These are phyloP conservation scores for Ophiognomonia clavigignenti-juglandacearum DNA, from an alignment of 2,329 filamentous ascomycete genomes.

Conservation along the genomic window DNA sequence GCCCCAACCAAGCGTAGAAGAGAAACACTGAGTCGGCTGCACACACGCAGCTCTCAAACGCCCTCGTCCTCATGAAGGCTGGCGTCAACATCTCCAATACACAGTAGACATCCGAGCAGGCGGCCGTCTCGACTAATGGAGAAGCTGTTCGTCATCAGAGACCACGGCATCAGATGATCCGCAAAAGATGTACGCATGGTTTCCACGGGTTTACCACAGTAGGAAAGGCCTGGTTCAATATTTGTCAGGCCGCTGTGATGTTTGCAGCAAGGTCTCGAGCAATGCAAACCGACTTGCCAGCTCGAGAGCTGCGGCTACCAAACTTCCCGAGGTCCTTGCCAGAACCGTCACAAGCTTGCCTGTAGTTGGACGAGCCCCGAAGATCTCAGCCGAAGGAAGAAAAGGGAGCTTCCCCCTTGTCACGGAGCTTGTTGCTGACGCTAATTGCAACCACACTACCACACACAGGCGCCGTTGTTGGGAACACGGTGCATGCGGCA, in stretches of 20 bases:
- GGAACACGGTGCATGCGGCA: background rate
- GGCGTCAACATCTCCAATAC: background rate
- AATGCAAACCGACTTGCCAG: too few relatives aligned
- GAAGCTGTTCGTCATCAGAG: too few relatives aligned
- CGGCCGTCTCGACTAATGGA: background rate
- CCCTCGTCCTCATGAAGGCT: constrained; percentile 8
- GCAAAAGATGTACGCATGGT: too few relatives aligned
- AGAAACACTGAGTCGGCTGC: constrained; percentile 6
- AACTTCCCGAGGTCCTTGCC: too few relatives aligned
- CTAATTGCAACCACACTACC: constrained; percentile 8
- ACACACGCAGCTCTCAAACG: constrained; percentile 8
- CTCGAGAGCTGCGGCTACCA: too few relatives aligned
- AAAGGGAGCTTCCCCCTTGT: background rate
- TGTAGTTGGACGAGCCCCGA: too few relatives aligned
- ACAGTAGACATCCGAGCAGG: background rate
- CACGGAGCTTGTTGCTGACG: background rate
- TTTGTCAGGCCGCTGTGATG: too few relatives aligned
- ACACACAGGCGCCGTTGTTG: background rate
- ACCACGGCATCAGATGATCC: too few relatives aligned
- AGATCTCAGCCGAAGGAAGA: constrained; percentile 12
- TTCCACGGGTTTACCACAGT: too few relatives aligned
- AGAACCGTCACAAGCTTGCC: background rate
- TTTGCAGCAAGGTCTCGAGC: too few relatives aligned
- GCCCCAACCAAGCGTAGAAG: background rate
- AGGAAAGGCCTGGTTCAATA: too few relatives aligned